Evolutionary conservation across 768 basidiomycete species (phyloP), one percentile per base, ranked within the genome.

Genomic region (Leccinum pellstonianum): DNA sequence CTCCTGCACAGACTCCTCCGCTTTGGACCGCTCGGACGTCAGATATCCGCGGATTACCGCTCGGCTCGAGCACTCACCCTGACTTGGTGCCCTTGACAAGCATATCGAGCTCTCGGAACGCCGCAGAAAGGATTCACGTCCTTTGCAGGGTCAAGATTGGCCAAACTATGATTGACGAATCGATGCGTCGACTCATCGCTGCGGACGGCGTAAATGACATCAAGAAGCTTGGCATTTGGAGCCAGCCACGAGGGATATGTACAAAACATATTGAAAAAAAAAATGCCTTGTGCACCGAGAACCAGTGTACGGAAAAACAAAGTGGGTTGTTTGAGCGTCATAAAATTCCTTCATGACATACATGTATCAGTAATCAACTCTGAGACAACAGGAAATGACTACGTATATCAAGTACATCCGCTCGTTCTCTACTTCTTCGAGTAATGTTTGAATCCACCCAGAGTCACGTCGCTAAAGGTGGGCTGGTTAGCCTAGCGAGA

Each of bases 351-450:
- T 65, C 5, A 58, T 57, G 27, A 27, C 55, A 65, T 37, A 61
- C 62, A 51, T 58, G 61, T 19, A 50, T 61, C 58, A 54, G 56
- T n/a, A 55, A 67, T 67, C 57, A 61, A 33, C 50, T 51, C 35
- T 37, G 43, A 41, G 35, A 33, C n/a, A 55, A 41, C 25, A 38
- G 61, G 8, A 46, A 37, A 62, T 59, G 54, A 54, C 38, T 19
- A 47, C 54, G 37, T 56, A 91, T 89, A 95, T 90, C 55, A 95
- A 80, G 73, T 96, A 93, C 92, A 97, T 96, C 37, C 96, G 80
- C 77, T 99, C 96, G 71, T 98, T 98, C 70, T 98, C 94, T 12
- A 94, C 94, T 77, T 97, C 96, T 70, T 94, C 90, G n/a, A 97
- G 77, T 47, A 93, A 83, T 6, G 93, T 95, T 71, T 95, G 92